phyloP scores from a whole-genome alignment of 805 yeast species.

The Spathaspora hagerdaliae region DNA sequence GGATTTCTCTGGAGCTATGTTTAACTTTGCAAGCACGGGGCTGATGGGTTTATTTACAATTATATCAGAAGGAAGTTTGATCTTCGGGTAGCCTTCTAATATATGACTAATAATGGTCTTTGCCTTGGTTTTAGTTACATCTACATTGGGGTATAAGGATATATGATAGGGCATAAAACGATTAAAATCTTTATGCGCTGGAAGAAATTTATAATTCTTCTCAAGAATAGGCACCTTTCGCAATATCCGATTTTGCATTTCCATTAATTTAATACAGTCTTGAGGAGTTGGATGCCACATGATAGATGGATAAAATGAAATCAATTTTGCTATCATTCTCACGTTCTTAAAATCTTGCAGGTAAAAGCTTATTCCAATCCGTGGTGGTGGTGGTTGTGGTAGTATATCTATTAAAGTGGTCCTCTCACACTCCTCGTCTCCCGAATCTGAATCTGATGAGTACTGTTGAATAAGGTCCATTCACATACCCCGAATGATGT shows the following conservation, averaged over 20 bases:
- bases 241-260: background rate
- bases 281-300: slow-evolving; percentile 4
- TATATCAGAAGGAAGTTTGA: too few relatives aligned
- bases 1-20: background rate
- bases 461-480: slow-evolving; percentile 9
- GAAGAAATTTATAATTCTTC: slow-evolving; percentile 1
- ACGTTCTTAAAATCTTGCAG: slow-evolving; percentile 2
- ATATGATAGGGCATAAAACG: background rate
- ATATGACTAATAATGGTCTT: too few relatives aligned
- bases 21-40: background rate
- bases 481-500: background rate
- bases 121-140: too few relatives aligned
- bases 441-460: slow-evolving; percentile 8
- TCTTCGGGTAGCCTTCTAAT: too few relatives aligned
- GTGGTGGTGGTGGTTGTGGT: background rate
- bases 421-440: background rate
- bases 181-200: background rate
- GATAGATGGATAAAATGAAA: slow-evolving; percentile 1
- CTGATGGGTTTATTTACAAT: too few relatives aligned
- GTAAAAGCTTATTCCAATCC: slow-evolving; percentile 1
- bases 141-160: too few relatives aligned
- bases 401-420: too few relatives aligned
- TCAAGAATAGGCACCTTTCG: background rate
- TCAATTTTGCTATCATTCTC: background rate
- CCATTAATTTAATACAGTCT: background rate